Base-by-base conservation (phyloP, 1,284 basidiomycete species). In the Sporisorium reilianum region DNA sequence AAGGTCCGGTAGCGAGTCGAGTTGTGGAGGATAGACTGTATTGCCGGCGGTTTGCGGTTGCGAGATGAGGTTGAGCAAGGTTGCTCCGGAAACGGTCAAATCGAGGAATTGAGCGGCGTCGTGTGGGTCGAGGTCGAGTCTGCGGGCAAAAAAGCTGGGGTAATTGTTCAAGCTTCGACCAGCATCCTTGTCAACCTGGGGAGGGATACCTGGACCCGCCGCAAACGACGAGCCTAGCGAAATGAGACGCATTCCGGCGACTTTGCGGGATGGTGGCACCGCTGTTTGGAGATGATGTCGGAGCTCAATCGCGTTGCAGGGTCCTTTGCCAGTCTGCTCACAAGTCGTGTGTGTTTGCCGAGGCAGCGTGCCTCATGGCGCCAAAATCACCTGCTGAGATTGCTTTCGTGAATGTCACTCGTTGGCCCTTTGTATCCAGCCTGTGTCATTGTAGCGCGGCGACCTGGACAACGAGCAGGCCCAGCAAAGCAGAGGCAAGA, bases 161-260 rank as follows among this genome's bases (percentile, higher is more conserved):
- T 69, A 69, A 55, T 64, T 69, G 42, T 69, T 69, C 7, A 23
- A 26, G 38, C 66, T 69, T 42, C 66, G 46, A 9, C 66, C 66
- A 5, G 66, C 66, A 52, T 57, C 66, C 1, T 12, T 11, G 48
- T 69, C 45, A 9, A 30, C 41, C 41, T 69, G 66, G 9, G 66
- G 66, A 5, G 36, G 10, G 34, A 69, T 69, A 10, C 66, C 66
- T 3, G 66, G 66, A 0, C 66, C 66, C 0, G 66, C 66, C n/a
- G 66, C 66, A 30, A 69, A 69, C 0, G 66, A 69, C 1, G 66
- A 69, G 10, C 66, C 66, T 6, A 64, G 25, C 10, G 66, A 42
- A 2, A 69, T 69, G 6, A 69, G 36, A 18, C 46, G 42, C 53
- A 55, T 55, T n/a, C n/a, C n/a, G n/a, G n/a, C n/a, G n/a, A n/a